Percentiles rank a stretch among this genome's conserved stretches.
Evolutionary conservation across 345 rosid genomes (phyloP).

Genomic region (Litchi chinensis): DNA sequence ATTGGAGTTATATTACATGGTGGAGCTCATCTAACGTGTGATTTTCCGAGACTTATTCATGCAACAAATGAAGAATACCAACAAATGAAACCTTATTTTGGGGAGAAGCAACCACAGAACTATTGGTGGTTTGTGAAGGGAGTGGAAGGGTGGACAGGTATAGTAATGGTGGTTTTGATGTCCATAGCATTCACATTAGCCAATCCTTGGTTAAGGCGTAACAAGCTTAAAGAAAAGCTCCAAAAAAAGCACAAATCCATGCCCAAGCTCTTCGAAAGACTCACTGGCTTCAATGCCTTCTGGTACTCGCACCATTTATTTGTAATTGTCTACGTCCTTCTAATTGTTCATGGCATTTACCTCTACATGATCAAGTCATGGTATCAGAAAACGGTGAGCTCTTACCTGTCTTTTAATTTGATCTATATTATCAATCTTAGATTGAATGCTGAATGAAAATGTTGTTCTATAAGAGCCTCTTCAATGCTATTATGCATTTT

Average conservation of each 20-base stretch:
- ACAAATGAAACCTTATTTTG: conserved; percentile 60
- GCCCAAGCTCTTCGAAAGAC: conserved; percentile 63
- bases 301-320: conserved; percentile 92
- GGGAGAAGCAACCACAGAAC: conserved; percentile 54
- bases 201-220: conserved; percentile 86
- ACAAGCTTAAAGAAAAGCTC: conserved; percentile 42
- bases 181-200: conserved; percentile 78
- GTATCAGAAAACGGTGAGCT: conserved; percentile 77
- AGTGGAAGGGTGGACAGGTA: conserved; percentile 54
- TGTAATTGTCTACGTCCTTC: conserved; percentile 75
- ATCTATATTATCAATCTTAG: too few relatives aligned
- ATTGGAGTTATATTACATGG: conserved; percentile 73
- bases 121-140: conserved; percentile 62
- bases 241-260: conserved; percentile 21
- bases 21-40: conserved; percentile 69
- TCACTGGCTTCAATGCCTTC: conserved; percentile 88
- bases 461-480: too few relatives aligned
- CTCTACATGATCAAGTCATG: conserved; percentile 71
- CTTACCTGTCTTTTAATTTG: neutral
- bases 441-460: too few relatives aligned
- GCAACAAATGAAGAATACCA: conserved; percentile 63
- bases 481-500: too few relatives aligned
- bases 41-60: conserved; percentile 62
- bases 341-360: conserved; percentile 71
- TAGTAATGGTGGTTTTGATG: conserved; percentile 77